A percentile compares a stretch with the other conserved stretches of the same genome.
These are phyloP conservation scores for Herpetomonas tarakana DNA, from an alignment of 208 protist species.

Conservation along the genomic window DNA sequence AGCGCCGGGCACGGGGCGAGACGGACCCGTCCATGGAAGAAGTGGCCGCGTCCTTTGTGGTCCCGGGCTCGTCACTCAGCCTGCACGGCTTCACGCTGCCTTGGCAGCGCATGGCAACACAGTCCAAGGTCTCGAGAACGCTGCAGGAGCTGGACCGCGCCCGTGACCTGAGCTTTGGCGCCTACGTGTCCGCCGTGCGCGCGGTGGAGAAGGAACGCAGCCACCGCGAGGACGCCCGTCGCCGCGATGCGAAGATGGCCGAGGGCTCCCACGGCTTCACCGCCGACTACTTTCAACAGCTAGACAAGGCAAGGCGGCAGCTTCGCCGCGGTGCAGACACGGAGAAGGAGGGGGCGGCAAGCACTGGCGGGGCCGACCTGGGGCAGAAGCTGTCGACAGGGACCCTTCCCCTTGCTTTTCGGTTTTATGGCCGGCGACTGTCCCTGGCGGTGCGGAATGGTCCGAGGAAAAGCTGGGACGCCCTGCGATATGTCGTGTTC, in stretches of 20 bases:
- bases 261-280: slow-evolving; percentile 76
- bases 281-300: slow-evolving; percentile 52
- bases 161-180: slow-evolving; percentile 21
- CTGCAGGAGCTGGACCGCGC: slow-evolving; percentile 22
- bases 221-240: slow-evolving; percentile 17
- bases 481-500: slow-evolving; percentile 36
- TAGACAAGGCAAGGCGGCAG: slow-evolving; percentile 12
- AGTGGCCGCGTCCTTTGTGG: slow-evolving; percentile 46
- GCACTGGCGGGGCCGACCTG: too few species aligned
- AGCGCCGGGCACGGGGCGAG: too few species aligned
- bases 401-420: slow-evolving; percentile 13
- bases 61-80: slow-evolving; percentile 57
- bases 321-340: slow-evolving; percentile 15
- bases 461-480: slow-evolving; percentile 21
- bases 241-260: slow-evolving; percentile 5
- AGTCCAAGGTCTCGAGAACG: slow-evolving; percentile 13
- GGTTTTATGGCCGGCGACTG: slow-evolving; percentile 25
- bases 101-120: slow-evolving; percentile 57
- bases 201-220: slow-evolving; percentile 33
- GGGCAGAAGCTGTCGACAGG: neutral
- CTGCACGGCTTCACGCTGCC: slow-evolving; percentile 55
- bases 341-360: too few species aligned
- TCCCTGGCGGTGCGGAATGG: slow-evolving; percentile 4
- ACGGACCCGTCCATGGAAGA: slow-evolving; percentile 15
- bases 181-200: slow-evolving; percentile 38